Evolutionary conservation across 1,139 yeast genomes (phyloP), one percentile per base, ranked within the genome.

Genomic region (Candida labiduridarum): DNA sequence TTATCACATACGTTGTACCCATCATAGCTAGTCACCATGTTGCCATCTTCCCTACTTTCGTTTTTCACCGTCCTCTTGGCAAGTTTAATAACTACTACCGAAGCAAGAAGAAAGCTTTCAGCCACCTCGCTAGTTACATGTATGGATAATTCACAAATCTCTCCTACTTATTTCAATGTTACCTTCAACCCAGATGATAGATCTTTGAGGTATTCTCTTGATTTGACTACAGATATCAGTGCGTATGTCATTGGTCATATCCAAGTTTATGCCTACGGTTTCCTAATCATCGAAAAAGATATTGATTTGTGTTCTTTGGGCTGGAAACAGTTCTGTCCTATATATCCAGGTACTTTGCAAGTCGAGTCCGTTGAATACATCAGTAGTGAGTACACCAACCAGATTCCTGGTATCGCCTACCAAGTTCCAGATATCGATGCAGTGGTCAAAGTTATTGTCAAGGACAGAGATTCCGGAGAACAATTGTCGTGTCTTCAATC

Each of bases 271-370:
- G 95, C 94, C 4, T 87, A 87, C 62, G 95, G 95, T 1, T 85
- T 87, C 67, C 66, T 74, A 49, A 78, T 87, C 60, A 84, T 87
- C 55, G 71, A 78, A 11, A 71, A 74, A 57, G 62, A 64, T 5
- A 67, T 87, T 47, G 79, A 86, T 58, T 62, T 85, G 57, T 87
- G 95, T 70, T 46, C 60, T 16, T 63, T 85, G 52, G 83, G 82
- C 19, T 85, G 91, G 89, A 86, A 85, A 62, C 94, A 87, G 67
- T 87, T 87, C 62, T 87, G 95, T 69, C 94, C 94, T 1, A 65
- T 87, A 41, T 83, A 73, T 57, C 90, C 94, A 0, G 94, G 94
- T 22, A 65, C 80, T 25, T 76, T 87, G 61, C 86, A 85, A 60
- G 76, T 87, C 44, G 86, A 87, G 53, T 82, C 90, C 41, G 70